Base-by-base conservation (phyloP, 2,329 filamentous ascomycete genomes). In the Colletotrichum orbiculare region DNA sequence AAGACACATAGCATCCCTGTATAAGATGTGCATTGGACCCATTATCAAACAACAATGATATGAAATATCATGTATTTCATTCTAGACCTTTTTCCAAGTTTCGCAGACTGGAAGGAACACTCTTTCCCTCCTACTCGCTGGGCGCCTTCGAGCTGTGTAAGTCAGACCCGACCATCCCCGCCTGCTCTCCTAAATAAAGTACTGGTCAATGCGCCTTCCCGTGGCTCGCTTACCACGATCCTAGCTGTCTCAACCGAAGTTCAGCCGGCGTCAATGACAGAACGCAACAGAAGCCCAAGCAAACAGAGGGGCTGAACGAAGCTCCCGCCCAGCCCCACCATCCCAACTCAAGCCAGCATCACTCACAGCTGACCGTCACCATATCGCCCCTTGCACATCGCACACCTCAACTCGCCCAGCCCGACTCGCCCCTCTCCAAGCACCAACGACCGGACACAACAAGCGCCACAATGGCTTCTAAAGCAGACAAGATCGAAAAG, bases 401-500 rank as follows among this genome's bases (percentile, higher is more conserved):
- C 25, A 42, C n/a, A 42, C 8, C 38, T 43, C 50, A 46, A 37
- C 52, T 61, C 43, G 25, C 35, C 43, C 11, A 8, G 12, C 55
- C 38, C 41, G 8, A 37, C 37, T 33, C 33, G 15, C 8, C 7
- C 25, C 37, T 10, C 45, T n/a, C 13, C 42, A n/a, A 47, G 8
- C 13, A 17, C 49, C 34, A 17, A 12, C 49, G 7, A 37, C 11
- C 43, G 39, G 25, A 25, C 25, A 25, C 4, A 5, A 25, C 25
- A 25, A 25, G 25, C 38, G 25, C 33, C 42, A 64, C 48, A 45
- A 67, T 67, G 60, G 60, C 67, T 41, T 41, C 57, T 35, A 68
- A 68, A 43, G 60, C 52, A 69, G 79, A 81, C 76, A 83, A 84
- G 74, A 84, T 85, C 74, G 80, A 82, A 60, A 83, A 83, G 74